These are phyloP conservation scores for Spizellomyces punctatus DNA, from an alignment of 192 early-diverging fungal species.

Conservation along the genomic window DNA sequence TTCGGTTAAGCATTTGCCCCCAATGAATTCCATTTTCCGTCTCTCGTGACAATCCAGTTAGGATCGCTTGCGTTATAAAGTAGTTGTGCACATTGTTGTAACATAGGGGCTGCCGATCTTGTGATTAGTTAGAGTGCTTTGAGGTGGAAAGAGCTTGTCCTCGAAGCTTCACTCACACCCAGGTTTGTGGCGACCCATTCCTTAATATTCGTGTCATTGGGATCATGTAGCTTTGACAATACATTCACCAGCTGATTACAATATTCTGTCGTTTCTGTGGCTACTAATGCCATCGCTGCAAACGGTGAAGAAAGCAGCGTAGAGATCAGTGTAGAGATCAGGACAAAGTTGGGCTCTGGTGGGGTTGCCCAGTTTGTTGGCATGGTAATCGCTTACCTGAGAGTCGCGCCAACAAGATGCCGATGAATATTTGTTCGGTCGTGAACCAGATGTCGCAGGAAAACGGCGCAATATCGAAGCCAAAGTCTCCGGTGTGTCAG, in stretches of 20 bases:
- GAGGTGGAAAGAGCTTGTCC: not conserved
- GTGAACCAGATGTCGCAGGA: no score
- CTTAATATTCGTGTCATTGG: not conserved
- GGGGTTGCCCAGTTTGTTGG: not conserved
- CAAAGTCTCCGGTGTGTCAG: not conserved
- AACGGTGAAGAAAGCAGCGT: not conserved
- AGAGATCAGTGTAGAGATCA: not conserved
- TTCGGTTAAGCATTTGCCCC: not conserved
- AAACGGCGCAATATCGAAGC: not conserved
- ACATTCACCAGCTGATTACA: not conserved
- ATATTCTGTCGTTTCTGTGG: not conserved
- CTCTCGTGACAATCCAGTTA: not conserved
- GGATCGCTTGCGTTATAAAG: not conserved
- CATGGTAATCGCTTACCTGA: not conserved
- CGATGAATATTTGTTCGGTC: no score
- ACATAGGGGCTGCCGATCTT: not conserved
- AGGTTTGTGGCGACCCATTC: not conserved
- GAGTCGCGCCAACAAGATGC: not conserved
- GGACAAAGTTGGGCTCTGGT: not conserved
- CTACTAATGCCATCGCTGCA: not conserved
- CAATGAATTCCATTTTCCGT: not conserved
- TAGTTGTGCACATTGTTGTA: conserved; percentile 2
- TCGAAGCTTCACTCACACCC: not conserved
- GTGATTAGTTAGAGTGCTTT: not conserved
- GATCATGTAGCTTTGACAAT: not conserved